These are phyloP conservation scores for Deuterostichococcus epilithicus DNA, from an alignment of 139 green algal genomes.

Conservation along the genomic window DNA sequence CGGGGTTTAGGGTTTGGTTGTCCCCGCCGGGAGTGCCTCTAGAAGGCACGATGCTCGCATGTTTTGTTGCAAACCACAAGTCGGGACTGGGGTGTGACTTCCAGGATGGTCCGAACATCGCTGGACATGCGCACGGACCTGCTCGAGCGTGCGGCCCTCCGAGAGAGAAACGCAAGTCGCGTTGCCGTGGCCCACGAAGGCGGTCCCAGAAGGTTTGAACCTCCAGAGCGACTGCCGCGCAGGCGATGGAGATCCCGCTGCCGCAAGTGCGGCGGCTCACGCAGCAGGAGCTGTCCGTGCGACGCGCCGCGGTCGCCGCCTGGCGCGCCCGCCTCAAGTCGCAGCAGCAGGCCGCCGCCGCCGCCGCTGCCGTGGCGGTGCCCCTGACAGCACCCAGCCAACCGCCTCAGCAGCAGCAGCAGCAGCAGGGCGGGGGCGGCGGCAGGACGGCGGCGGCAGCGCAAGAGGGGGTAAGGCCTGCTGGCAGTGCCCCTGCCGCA, in stretches of 20 bases:
- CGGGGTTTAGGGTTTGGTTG: neutral
- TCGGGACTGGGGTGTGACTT: neutral
- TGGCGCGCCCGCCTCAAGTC: neutral
- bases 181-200: no score
- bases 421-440: neutral
- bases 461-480: neutral
- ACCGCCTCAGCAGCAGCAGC: neutral
- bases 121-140: neutral
- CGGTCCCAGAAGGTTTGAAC: no score
- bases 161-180: no score
- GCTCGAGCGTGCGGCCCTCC: neutral
- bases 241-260: constrained; percentile 12
- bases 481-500: neutral
- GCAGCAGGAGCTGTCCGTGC: neutral
- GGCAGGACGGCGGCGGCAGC: neutral
- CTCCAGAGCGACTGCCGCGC: neutral
- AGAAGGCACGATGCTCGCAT: neutral
- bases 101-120: neutral
- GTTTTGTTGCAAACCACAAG: neutral
- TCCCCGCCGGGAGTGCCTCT: no score
- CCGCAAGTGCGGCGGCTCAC: constrained; percentile 7
- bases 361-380: neutral
- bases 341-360: neutral
- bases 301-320: neutral
- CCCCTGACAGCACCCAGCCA: neutral